phyloP scores from a whole-genome alignment of 306 rosid species.

The Vachellia collinsii region DNA sequence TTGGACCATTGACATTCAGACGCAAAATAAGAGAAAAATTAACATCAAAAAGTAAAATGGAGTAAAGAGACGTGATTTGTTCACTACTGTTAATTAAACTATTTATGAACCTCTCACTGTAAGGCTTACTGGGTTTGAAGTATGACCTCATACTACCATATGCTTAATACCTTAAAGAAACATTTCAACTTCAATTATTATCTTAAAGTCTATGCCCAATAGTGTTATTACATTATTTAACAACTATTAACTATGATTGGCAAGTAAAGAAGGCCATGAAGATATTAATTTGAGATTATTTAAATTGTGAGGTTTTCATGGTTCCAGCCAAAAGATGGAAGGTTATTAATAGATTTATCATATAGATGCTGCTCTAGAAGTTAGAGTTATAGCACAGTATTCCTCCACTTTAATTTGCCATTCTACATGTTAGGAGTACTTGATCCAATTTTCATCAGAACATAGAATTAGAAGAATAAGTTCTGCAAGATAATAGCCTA shows the following conservation, averaged over 20 bases:
- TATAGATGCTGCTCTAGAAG: slow-evolving; percentile 6
- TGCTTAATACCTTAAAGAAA: not conserved
- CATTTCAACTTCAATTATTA: not conserved
- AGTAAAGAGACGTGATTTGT: not conserved
- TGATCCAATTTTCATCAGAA: slow-evolving; percentile 22
- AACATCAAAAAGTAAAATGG: slow-evolving; percentile 21
- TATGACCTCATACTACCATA: not conserved
- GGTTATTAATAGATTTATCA: not conserved
- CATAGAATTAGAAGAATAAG: slow-evolving; percentile 1
- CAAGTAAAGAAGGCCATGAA: not conserved
- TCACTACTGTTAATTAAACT: not conserved
- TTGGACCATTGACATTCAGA: not conserved
- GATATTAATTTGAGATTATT: not conserved
- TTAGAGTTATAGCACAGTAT: not conserved
- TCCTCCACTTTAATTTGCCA: not conserved
- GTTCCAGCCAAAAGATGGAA: slow-evolving; percentile 15
- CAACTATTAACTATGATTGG: slow-evolving; percentile 8
- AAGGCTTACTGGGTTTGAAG: not conserved
- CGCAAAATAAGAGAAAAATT: not conserved
- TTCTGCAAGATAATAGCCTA: not conserved
- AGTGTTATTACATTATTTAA: not conserved
- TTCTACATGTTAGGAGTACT: not conserved
- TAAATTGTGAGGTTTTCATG: not conserved
- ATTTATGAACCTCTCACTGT: not conserved
- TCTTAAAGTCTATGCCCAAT: not conserved